Evolutionary conservation across 257 asterid species (phyloP).

Genomic region (Nicotiana tomentosiformis): DNA sequence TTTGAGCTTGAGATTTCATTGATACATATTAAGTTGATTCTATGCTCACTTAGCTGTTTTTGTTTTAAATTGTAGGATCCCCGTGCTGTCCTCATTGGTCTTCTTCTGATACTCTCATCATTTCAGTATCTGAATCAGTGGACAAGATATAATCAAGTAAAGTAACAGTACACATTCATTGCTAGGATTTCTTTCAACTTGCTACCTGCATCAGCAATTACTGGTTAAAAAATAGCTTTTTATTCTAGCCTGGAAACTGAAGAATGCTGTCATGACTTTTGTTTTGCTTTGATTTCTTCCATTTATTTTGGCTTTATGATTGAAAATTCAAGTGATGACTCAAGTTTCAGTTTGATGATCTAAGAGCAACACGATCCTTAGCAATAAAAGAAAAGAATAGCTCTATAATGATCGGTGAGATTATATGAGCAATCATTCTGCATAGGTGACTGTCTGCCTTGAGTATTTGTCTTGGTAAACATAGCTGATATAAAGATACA

Average conservation of each 20-base stretch:
- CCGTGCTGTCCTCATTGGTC: constrained; percentile 95
- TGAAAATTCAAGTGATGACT: neutral
- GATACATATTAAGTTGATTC: neutral
- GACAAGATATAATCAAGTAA: constrained; percentile 95
- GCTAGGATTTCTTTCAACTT: constrained; percentile 6
- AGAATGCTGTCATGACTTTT: neutral
- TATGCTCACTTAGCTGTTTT: neutral
- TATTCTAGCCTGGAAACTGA: constrained; percentile 5
- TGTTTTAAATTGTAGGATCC: constrained; percentile 53
- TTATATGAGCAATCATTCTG: neutral
- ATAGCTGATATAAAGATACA: neutral
- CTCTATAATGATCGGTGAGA: neutral
- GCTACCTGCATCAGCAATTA: neutral
- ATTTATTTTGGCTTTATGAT: neutral
- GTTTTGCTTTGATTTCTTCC: neutral
- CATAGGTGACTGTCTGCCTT: neutral
- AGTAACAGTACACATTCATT: neutral
- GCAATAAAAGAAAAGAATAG: neutral
- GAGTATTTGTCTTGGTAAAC: neutral
- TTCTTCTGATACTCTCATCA: constrained; percentile 73
- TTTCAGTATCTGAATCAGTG: constrained; percentile 90
- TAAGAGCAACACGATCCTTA: neutral
- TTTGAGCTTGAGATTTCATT: neutral
- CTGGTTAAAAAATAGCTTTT: neutral
- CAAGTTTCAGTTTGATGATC: neutral